Evolutionary conservation across 2,329 filamentous ascomycete species (phyloP).

Genomic region (Shiraia sp.): DNA sequence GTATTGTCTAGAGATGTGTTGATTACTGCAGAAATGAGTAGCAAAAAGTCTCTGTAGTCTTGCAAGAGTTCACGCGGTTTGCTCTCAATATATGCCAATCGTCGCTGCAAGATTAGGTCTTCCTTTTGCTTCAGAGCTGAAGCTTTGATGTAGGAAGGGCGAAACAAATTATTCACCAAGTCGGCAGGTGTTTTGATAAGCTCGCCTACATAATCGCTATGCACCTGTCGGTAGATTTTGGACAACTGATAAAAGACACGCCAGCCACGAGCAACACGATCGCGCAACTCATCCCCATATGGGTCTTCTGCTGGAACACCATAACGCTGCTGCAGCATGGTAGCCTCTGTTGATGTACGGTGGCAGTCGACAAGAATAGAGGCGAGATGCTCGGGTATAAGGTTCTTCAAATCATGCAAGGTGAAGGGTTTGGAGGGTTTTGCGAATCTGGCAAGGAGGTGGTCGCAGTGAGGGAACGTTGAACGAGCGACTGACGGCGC

Average conservation of each 20-base stretch:
- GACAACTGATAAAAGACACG: conserved; percentile 27
- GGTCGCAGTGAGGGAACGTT: conserved; percentile 27
- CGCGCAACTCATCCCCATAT: conserved; percentile 32
- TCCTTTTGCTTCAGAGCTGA: conserved; percentile 23
- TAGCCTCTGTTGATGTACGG: conserved; percentile 20
- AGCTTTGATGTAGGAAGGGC: conserved; percentile 19
- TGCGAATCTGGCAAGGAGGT: conserved; percentile 16
- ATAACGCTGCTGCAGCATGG: conserved; percentile 17
- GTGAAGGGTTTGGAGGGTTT: conserved; percentile 9
- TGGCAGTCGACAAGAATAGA: conserved; percentile 35
- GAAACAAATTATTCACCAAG: conserved; percentile 14
- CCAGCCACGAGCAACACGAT: conserved; percentile 34
- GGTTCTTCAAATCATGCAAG: conserved; percentile 26
- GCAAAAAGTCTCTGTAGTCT: conserved; percentile 38
- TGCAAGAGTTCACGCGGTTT: conserved; percentile 22
- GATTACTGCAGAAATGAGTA: conserved; percentile 32
- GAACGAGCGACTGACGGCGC: conserved; percentile 29
- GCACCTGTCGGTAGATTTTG: conserved; percentile 28
- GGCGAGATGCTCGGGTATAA: conserved; percentile 36
- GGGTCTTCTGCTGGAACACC: conserved; percentile 37
- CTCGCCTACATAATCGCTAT: conserved; percentile 8
- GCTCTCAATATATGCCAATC: conserved; percentile 23
- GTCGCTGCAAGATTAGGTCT: conserved; percentile 19
- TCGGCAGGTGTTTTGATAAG: conserved; percentile 15
- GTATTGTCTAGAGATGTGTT: conserved; percentile 28